phyloP scores from a whole-genome alignment of 1,284 basidiomycete species.

The Pisolithus thermaeus region DNA sequence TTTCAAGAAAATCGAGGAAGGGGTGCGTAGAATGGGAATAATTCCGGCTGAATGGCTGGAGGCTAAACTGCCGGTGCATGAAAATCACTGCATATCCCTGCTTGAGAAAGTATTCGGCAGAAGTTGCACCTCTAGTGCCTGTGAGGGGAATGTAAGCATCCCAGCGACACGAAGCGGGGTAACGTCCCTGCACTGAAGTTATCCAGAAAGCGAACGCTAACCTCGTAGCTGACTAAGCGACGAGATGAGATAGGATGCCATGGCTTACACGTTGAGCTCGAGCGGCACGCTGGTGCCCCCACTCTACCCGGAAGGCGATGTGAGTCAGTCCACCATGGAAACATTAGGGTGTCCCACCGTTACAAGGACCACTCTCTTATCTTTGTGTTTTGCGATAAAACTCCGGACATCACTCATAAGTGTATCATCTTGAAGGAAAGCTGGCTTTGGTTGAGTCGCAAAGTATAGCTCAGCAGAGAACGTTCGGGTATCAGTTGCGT shows the following conservation, averaged over 20 bases:
- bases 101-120: slow-evolving; percentile 94
- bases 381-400: slow-evolving; percentile 61
- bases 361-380: slow-evolving; percentile 82
- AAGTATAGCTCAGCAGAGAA: slow-evolving; percentile 89
- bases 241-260: not conserved
- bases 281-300: slow-evolving; percentile 94
- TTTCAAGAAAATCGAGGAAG: slow-evolving; percentile 92
- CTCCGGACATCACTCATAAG: slow-evolving; percentile 48
- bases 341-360: slow-evolving; percentile 60
- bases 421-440: slow-evolving; percentile 56
- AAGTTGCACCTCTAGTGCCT: slow-evolving; percentile 96
- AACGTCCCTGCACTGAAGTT: slow-evolving; percentile 93
- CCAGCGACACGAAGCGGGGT: not conserved
- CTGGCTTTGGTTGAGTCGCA: slow-evolving; percentile 72
- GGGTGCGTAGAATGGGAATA: slow-evolving; percentile 98
- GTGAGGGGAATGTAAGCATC: not conserved
- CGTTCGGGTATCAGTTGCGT: slow-evolving; percentile 10
- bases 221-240: slow-evolving; percentile 18
- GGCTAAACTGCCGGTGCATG: slow-evolving; percentile 94
- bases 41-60: slow-evolving; percentile 94
- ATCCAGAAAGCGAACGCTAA: slow-evolving; percentile 93
- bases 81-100: slow-evolving; percentile 97
- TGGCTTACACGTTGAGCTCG: slow-evolving; percentile 93
- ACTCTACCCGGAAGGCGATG: slow-evolving; percentile 49
- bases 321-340: slow-evolving; percentile 8